Evolutionary conservation across 495 filamentous ascomycete genomes (phyloP).

Genomic region (Clavariopsis aquatica): DNA sequence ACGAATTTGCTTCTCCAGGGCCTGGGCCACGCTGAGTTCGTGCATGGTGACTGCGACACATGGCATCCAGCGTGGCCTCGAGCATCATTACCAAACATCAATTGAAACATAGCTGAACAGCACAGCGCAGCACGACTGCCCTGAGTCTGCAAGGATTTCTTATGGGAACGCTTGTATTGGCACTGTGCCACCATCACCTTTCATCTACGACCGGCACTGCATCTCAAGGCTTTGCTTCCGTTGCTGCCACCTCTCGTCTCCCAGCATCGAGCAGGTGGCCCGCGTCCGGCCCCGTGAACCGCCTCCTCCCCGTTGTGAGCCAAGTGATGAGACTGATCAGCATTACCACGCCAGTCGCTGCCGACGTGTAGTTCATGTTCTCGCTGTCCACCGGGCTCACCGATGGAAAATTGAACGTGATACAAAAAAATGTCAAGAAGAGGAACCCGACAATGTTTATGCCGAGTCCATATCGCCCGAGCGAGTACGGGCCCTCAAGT

Average conservation of each 20-base stretch:
- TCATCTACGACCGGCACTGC: neutral
- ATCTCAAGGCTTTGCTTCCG: conserved; percentile 20
- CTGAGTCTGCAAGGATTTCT: neutral
- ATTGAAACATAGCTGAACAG: conserved; percentile 14
- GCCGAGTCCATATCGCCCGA: conserved; percentile 42
- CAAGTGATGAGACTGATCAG: conserved; percentile 56
- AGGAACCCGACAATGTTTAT: conserved; percentile 56
- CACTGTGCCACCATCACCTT: conserved; percentile 25
- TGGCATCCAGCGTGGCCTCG: conserved; percentile 14
- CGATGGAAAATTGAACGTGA: conserved; percentile 62
- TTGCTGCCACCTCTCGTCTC: conserved; percentile 27
- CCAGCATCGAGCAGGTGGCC: conserved; percentile 25
- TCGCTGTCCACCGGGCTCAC: conserved; percentile 52
- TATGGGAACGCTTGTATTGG: conserved; percentile 11
- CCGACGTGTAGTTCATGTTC: conserved; percentile 63
- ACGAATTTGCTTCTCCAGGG: conserved; percentile 6
- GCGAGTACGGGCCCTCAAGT: conserved; percentile 50
- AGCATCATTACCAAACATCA: conserved; percentile 3
- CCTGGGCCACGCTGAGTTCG: neutral
- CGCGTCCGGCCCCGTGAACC: conserved; percentile 53
- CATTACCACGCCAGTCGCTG: conserved; percentile 57
- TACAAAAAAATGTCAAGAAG: conserved; percentile 56
- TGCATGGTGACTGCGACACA: neutral
- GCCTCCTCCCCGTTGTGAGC: conserved; percentile 54
- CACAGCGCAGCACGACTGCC: conserved; percentile 8